phyloP scores from a whole-genome alignment of 2,329 filamentous ascomycete species.

The Ophiostoma australiae region DNA sequence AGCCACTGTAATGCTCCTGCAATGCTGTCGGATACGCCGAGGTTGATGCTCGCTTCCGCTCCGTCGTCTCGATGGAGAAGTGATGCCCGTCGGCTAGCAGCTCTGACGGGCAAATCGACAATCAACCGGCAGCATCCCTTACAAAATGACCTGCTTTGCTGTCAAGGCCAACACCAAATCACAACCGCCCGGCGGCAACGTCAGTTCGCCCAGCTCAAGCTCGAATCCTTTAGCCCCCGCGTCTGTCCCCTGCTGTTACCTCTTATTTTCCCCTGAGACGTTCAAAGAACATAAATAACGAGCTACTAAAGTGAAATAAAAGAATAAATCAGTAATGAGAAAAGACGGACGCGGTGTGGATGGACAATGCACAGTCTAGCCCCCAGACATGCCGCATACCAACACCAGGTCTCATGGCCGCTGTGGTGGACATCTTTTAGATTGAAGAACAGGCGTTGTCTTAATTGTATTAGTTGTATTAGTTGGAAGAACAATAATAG shows the following conservation, averaged over 20 bases:
- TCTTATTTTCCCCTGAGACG: not conserved
- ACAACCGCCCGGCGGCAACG: not conserved
- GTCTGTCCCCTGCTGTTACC: not conserved
- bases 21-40: not conserved
- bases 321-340: too few relatives aligned
- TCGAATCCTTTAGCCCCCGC: not conserved
- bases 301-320: too few relatives aligned
- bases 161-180: not conserved
- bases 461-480: not conserved
- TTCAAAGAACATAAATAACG: not conserved
- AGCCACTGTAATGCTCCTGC: not conserved
- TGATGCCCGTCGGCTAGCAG: not conserved
- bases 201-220: not conserved
- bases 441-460: not conserved
- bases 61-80: not conserved
- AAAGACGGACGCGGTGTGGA: not conserved
- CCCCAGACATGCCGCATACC: constrained; percentile 4
- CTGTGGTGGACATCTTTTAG: not conserved
- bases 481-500: not conserved
- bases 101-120: not conserved
- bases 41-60: too few relatives aligned
- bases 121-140: not conserved
- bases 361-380: constrained; percentile 6
- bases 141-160: not conserved
- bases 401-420: not conserved